Percentiles rank a stretch among this genome's conserved stretches.
phyloP scores from a whole-genome alignment of 2,329 filamentous ascomycete genomes.

The Beauveria pseudobassiana region DNA sequence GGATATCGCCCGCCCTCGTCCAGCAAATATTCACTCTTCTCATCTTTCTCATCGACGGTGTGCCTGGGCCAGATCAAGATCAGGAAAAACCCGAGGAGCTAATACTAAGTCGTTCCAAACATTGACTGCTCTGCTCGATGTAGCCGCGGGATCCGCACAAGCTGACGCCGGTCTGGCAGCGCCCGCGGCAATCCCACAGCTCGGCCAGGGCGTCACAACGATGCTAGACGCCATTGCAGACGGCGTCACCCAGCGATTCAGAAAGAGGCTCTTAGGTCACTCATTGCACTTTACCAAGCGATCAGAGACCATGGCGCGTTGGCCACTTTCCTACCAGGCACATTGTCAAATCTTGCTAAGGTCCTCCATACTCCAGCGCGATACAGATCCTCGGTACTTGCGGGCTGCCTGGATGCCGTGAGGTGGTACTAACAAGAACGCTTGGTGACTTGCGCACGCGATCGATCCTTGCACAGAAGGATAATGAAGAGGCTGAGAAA shows the following conservation, averaged over 20 bases:
- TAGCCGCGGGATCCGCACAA: constrained; percentile 43
- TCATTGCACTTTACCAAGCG: constrained; percentile 54
- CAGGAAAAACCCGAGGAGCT: constrained; percentile 62
- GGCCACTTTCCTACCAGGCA: constrained; percentile 81
- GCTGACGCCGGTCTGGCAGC: constrained; percentile 44
- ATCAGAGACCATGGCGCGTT: constrained; percentile 68
- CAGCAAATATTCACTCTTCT: constrained; percentile 82
- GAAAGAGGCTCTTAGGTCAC: constrained; percentile 56
- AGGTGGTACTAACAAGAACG: constrained; percentile 45
- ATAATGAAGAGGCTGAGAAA: constrained; percentile 19
- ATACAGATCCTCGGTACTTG: constrained; percentile 51
- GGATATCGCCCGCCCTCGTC: constrained; percentile 63
- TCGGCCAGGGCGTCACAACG: constrained; percentile 77
- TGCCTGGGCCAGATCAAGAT: constrained; percentile 44
- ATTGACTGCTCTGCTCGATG: constrained; percentile 57
- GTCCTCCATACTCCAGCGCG: constrained; percentile 61
- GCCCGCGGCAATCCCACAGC: constrained; percentile 59
- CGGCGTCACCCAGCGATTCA: constrained; percentile 62
- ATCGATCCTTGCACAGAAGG: constrained; percentile 32
- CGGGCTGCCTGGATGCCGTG: constrained; percentile 53
- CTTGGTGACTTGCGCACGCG: constrained; percentile 51
- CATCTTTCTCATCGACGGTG: constrained; percentile 71
- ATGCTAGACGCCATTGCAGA: constrained; percentile 67
- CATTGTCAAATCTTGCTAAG: constrained; percentile 73
- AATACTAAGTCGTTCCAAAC: constrained; percentile 61